A percentile compares a stretch with the other conserved stretches of the same genome.
Conservation (phyloP, 2,329 filamentous ascomycete genomes). For the Acrodontium crateriforme region DNA sequence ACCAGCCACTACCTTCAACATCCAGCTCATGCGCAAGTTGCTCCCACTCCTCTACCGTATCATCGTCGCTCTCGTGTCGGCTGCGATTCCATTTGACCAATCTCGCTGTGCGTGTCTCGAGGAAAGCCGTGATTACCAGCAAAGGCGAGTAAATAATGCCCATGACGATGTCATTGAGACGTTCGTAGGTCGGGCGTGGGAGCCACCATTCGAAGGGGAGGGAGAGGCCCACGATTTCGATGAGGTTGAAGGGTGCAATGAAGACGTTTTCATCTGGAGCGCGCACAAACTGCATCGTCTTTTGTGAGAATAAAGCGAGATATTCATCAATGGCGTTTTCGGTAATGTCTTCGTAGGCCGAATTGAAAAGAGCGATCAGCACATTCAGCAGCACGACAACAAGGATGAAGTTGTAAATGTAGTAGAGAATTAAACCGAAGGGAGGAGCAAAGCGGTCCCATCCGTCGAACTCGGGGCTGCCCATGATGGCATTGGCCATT, state of each 20-base stretch:
- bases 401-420: slow-evolving; percentile 92
- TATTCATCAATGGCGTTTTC: slow-evolving; percentile 90
- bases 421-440: slow-evolving; percentile 91
- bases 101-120: slow-evolving; percentile 29
- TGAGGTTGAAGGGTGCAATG: slow-evolving; percentile 86
- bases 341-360: slow-evolving; percentile 88
- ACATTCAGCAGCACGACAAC: slow-evolving; percentile 94
- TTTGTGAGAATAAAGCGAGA: slow-evolving; percentile 81
- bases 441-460: slow-evolving; percentile 87
- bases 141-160: slow-evolving; percentile 70
- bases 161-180: slow-evolving; percentile 83
- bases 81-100: slow-evolving; percentile 49
- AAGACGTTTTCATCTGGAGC: slow-evolving; percentile 98
- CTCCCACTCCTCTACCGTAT: slow-evolving; percentile 86
- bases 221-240: slow-evolving; percentile 70
- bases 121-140: slow-evolving; percentile 60
- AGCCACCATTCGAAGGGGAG: slow-evolving; percentile 95
- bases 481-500: slow-evolving; percentile 85
- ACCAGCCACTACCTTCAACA: slow-evolving; percentile 75
- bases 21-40: slow-evolving; percentile 59
- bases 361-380: slow-evolving; percentile 93
- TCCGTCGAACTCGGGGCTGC: slow-evolving; percentile 74
- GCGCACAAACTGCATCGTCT: slow-evolving; percentile 92
- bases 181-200: slow-evolving; percentile 55
- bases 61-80: slow-evolving; percentile 78